Evolutionary conservation across 129 eudicot species (phyloP), one percentile per base, ranked within the genome.

Genomic region (Saussurea involucrata): DNA sequence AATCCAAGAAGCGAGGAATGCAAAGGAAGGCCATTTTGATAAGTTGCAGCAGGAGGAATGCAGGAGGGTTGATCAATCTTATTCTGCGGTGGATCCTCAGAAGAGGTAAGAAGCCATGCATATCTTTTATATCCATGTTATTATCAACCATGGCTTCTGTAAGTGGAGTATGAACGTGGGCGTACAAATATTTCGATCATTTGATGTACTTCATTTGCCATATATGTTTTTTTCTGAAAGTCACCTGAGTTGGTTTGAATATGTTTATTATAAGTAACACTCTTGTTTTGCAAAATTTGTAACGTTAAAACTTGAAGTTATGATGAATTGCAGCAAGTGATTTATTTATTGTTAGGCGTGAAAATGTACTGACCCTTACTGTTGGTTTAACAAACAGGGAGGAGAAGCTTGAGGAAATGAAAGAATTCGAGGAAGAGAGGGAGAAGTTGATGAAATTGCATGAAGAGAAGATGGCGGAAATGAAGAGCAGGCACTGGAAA

Each of bases 11-110:
- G 86, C 88, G 3, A 79, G 92, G 74, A 60, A 44, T 40, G 88
- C 72, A 1, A 89, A 87, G 80, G 97, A 89, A 74, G 86, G 85
- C 2, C 5, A 42, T 1, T 92, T 95, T 80, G 95, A 92, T 77
- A 88, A 88, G 86, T 46, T 82, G 18, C 97, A 87, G 85, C 89
- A 87, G 74, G 83, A 84, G 36, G 68, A 90, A 70, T 80, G 90
- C 0, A 79, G 76, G 68, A 83, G 81, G 40, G 57, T 88, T 21
- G 86, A 80, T 2, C 84, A 70, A 29, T 68, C 80, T 42, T 66
- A 68, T 25, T 75, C 76, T 21, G 74, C 22, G 0, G 88, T 36
- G 66, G 88, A 78, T 64, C 82, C 63, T 17, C 75, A 74, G 21
- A 60, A n/a, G 70, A 84, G 93, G 96, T 88, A 83, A 73, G 13